These are phyloP conservation scores for Buxus sempervirens DNA, from an alignment of 164 flowering plant genomes.

Conservation along the genomic window DNA sequence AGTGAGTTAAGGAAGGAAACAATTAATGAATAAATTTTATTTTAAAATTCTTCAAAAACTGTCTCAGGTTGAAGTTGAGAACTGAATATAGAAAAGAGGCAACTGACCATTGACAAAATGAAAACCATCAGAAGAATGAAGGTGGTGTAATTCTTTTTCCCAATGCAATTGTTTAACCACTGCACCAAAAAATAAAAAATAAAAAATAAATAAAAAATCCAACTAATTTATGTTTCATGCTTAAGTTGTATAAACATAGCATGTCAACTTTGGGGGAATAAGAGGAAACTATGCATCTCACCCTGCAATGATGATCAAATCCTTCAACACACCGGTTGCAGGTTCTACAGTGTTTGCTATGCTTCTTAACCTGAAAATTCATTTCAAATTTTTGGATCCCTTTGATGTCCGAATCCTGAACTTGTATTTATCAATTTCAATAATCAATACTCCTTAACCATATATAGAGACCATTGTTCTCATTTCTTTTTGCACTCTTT, in stretches of 20 bases:
- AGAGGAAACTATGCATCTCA: constrained; percentile 19
- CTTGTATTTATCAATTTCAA: no score
- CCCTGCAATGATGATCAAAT: constrained; percentile 99
- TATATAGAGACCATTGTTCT: no score
- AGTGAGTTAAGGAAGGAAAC: background rate
- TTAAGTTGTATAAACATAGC: background rate
- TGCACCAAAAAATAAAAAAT: constrained; percentile 38
- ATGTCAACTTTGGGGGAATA: background rate
- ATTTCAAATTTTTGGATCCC: background rate
- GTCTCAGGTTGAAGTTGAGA: background rate
- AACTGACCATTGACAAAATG: constrained; percentile 73
- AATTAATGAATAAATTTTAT: background rate
- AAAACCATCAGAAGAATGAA: constrained; percentile 84
- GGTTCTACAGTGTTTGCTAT: constrained; percentile 92
- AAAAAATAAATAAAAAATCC: no score
- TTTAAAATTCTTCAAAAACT: background rate
- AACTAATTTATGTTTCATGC: background rate
- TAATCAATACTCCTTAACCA: no score
- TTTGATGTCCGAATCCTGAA: background rate
- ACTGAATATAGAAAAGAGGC: background rate
- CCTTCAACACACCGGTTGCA: constrained; percentile 97
- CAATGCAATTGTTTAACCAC: constrained; percentile 97
- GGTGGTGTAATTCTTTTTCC: constrained; percentile 84
- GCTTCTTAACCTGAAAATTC: constrained; percentile 63
- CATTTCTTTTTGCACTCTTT: no score